phyloP scores from a whole-genome alignment of 2,329 filamentous ascomycete genomes.

The Zymoseptoria tritici region DNA sequence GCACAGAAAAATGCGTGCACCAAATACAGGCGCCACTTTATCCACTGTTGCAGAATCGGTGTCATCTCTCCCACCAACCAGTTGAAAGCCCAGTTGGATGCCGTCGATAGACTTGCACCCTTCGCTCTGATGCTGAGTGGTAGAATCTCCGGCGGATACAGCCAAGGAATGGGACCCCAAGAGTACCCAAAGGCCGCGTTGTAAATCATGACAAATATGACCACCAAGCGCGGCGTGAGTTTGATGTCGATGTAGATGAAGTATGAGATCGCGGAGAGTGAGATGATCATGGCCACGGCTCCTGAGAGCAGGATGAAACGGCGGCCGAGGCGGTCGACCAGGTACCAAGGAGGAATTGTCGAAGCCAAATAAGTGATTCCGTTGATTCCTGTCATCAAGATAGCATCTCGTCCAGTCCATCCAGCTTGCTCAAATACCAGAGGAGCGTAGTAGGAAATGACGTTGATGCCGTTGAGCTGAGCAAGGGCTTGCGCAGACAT shows the following conservation, averaged over 20 bases:
- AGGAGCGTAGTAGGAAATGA: constrained; percentile 97
- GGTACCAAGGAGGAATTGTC: constrained; percentile 93
- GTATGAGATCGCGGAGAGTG: constrained; percentile 85
- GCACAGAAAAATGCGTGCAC: constrained; percentile 96
- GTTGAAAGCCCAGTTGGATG: constrained; percentile 97
- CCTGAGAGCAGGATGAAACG: constrained; percentile 84
- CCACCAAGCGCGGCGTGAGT: constrained; percentile 74
- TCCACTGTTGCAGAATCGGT: constrained; percentile 82
- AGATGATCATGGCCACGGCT: constrained; percentile 80
- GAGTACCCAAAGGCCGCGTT: constrained; percentile 93
- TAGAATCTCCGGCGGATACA: constrained; percentile 97
- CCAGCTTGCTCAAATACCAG: constrained; percentile 94
- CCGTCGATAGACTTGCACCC: constrained; percentile 91
- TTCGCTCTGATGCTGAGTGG: constrained; percentile 95
- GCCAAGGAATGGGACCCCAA: constrained; percentile 98
- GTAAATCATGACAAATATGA: constrained; percentile 95
- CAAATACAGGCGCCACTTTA: constrained; percentile 89
- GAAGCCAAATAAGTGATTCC: constrained; percentile 83
- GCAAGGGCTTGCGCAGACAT: constrained; percentile 97
- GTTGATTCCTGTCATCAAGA: constrained; percentile 97
- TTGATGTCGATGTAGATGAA: constrained; percentile 82
- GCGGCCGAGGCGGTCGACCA: constrained; percentile 87
- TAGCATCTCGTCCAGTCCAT: constrained; percentile 84
- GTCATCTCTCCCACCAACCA: constrained; percentile 96
- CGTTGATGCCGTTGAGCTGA: constrained; percentile 97